A percentile compares a stretch with the other conserved stretches of the same genome.
These are phyloP conservation scores for Benincasa hispida DNA, from an alignment of 306 rosid genomes.

Conservation along the genomic window DNA sequence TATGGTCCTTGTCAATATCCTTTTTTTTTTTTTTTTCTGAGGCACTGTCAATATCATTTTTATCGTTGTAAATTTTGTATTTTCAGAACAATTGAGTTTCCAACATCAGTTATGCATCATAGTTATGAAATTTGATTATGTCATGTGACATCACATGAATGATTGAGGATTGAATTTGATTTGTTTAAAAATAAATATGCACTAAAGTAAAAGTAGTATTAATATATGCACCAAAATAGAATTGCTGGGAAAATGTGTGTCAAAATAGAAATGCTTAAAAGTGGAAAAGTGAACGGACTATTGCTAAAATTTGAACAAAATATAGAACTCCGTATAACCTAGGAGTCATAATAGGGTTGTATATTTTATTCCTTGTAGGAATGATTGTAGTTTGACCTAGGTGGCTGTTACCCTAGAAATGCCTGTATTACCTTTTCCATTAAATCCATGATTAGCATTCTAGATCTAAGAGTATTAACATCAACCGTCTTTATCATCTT, in stretches of 20 bases:
- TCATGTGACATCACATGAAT: background rate
- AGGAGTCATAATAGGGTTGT: background rate
- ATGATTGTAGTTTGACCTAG: background rate
- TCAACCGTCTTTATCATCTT: background rate
- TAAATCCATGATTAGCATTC: background rate
- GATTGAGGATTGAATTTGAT: background rate
- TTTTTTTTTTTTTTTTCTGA: no score
- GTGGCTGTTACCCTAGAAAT: background rate
- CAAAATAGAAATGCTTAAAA: background rate
- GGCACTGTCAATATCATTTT: background rate
- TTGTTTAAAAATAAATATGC: background rate
- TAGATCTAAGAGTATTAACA: background rate
- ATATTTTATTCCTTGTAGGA: background rate
- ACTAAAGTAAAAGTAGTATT: background rate
- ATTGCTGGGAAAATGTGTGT: background rate
- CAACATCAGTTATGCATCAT: background rate
- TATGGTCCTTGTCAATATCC: background rate
- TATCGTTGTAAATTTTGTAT: background rate
- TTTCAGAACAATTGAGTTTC: background rate
- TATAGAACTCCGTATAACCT: background rate
- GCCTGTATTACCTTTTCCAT: background rate
- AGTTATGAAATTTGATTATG: background rate
- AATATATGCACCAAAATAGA: no score
- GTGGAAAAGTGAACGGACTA: background rate
- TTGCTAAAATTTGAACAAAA: background rate